These are phyloP conservation scores for Zychaea mexicana DNA, from an alignment of 371 early-diverging fungal genomes.

Conservation along the genomic window DNA sequence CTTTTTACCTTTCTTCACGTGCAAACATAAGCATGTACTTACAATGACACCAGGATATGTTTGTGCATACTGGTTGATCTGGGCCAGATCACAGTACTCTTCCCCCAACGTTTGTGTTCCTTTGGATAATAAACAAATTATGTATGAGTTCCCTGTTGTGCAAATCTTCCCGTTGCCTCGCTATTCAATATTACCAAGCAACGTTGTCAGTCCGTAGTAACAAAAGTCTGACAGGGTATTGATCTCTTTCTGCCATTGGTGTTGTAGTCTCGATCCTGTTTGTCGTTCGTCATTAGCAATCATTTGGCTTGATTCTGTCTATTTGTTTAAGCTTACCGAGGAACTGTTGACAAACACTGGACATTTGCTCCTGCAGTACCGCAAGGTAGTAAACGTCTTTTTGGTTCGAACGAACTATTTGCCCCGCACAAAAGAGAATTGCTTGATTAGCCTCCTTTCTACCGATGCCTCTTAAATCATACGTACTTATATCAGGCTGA, in stretches of 20 bases:
- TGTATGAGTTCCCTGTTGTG: no score
- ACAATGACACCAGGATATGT: slow-evolving; percentile 57
- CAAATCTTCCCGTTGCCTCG: not conserved
- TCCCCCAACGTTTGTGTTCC: slow-evolving; percentile 92
- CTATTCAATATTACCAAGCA: slow-evolving; percentile 40
- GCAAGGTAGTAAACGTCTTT: slow-evolving; percentile 83
- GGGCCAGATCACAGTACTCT: slow-evolving; percentile 90
- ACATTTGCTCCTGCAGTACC: slow-evolving; percentile 64
- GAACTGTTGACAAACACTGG: slow-evolving; percentile 63
- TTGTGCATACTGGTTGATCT: slow-evolving; percentile 49
- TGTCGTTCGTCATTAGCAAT: not conserved
- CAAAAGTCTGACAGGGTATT: slow-evolving; percentile 61
- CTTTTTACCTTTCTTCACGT: not conserved
- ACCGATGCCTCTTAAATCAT: not conserved
- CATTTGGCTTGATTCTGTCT: not conserved
- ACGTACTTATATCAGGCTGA: slow-evolving; percentile 79
- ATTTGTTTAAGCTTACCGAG: slow-evolving; percentile 43
- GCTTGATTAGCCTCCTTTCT: not conserved
- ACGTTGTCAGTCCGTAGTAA: slow-evolving; percentile 78
- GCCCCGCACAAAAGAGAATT: not conserved
- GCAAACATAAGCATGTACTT: slow-evolving; percentile 12
- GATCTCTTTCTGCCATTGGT: slow-evolving; percentile 70
- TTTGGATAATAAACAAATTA: not conserved
- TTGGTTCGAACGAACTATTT: slow-evolving; percentile 81
- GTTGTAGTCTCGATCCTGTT: slow-evolving; percentile 70